Conservation (phyloP, 345 rosid species). For the Heritiera fomes region DNA sequence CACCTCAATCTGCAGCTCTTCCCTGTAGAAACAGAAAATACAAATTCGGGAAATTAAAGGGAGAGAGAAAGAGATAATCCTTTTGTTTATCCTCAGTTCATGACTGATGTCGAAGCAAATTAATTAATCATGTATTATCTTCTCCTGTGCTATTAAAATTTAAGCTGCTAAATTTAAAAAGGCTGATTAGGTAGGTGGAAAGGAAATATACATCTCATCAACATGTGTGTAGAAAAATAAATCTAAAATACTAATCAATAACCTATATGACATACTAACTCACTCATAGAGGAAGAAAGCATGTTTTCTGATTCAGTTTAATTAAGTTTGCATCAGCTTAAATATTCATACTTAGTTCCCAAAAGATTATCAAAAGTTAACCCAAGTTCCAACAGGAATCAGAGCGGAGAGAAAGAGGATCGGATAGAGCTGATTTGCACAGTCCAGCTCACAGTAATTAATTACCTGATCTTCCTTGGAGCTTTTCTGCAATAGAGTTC, state of each 20-base stretch:
- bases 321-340: background rate
- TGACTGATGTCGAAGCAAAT: background rate
- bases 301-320: background rate
- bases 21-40: conserved; percentile 35
- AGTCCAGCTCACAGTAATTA: background rate
- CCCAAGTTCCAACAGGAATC: background rate
- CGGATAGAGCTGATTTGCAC: background rate
- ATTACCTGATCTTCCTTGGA: conserved; percentile 73
- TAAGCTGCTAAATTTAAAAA: background rate
- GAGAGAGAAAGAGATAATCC: background rate
- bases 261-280: conserved; percentile 13
- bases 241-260: background rate
- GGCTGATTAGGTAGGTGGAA: background rate
- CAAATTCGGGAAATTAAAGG: background rate
- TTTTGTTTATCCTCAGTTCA: background rate
- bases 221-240: background rate
- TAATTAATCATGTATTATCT: background rate
- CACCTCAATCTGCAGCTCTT: conserved; percentile 79
- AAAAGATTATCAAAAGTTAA: background rate
- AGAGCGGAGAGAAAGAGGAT: background rate
- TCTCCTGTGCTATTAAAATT: background rate
- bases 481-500: conserved; percentile 74
- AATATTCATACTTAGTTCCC: background rate
- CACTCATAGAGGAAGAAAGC: background rate
- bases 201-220: background rate